Base-by-base conservation (phyloP, 1,284 basidiomycete genomes). In the Phlebopus sp. region DNA sequence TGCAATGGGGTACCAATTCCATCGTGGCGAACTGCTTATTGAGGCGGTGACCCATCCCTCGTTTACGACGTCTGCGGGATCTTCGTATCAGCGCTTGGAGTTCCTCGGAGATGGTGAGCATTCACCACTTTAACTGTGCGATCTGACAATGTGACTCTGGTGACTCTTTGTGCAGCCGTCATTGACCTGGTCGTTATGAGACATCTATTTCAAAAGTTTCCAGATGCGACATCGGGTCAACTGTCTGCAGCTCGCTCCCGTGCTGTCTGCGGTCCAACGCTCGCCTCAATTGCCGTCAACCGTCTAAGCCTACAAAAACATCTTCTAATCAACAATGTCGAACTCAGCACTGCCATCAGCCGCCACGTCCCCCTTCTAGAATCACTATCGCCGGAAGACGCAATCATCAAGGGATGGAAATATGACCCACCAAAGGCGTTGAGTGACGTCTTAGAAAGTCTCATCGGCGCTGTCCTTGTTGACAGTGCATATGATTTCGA, bases 41-140 rank as follows among this genome's bases (percentile, higher is more conserved):
- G 86, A 92, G 65, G 90, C 90, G 5, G 68, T 91, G 27, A 90
- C 87, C 0, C 91, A 94, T 60, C 85, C 90, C 0, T 90, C 88
- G 0, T 88, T 87, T 59, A 72, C 72, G 11, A 59, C 70, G 19
- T 71, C 70, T 1, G 75, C 76, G 4, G 76, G 74, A 8, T 69
- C 78, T 6, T 88, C 87, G 1, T 93, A 93, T 63, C 86, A 94
- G 54, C 77, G 91, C 9, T 72, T 92, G 9, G 91, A 94, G 56
- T 92, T 90, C 59, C 74, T 94, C 1, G 91, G 91, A 32, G 90
- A 92, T 62, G 87, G 89, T 90, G 58, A 67, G 81, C 27, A 17
- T n/a, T 41, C 7, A 9, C 15, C 15, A 14, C 32, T 14, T 17
- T 44, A 42, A 7, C 37, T 18, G 39, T 10, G 41, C 23, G 7